A percentile compares a stretch with the other conserved stretches of the same genome.
These are phyloP conservation scores for Mucor plumbeus DNA, from an alignment of 371 early-diverging fungal species.

Conservation along the genomic window DNA sequence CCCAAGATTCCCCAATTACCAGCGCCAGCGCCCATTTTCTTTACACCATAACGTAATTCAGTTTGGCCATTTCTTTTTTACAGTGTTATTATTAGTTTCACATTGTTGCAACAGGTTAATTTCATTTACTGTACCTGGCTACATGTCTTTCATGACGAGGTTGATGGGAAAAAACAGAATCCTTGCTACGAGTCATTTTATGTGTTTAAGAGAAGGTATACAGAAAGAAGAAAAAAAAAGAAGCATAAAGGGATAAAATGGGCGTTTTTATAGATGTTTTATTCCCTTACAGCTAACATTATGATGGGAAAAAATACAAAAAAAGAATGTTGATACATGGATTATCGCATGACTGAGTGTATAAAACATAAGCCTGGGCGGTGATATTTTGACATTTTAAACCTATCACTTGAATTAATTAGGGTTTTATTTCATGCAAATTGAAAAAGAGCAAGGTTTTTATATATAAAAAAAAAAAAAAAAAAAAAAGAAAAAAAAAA, in stretches of 20 bases:
- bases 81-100: neutral
- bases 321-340: neutral
- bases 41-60: constrained; percentile 31
- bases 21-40: constrained; percentile 34
- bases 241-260: neutral
- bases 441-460: neutral
- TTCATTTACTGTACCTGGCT: constrained; percentile 24
- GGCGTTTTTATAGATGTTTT: neutral
- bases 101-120: neutral
- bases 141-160: constrained; percentile 33
- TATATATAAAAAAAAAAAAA: no score
- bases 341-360: constrained; percentile 4
- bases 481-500: neutral
- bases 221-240: neutral
- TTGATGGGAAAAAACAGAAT: constrained; percentile 12
- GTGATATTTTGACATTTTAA: constrained; percentile 3
- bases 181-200: constrained; percentile 32
- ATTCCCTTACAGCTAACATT: no score
- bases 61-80: constrained; percentile 31
- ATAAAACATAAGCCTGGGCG: neutral
- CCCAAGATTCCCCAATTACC: constrained; percentile 39
- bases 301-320: neutral
- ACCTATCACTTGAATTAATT: neutral
- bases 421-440: constrained; percentile 3
- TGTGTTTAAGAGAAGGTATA: neutral